Percentiles rank a stretch among this genome's conserved stretches.
Evolutionary conservation across 495 filamentous ascomycete species (phyloP).

Genomic region (Annulohypoxylon maeteangense): DNA sequence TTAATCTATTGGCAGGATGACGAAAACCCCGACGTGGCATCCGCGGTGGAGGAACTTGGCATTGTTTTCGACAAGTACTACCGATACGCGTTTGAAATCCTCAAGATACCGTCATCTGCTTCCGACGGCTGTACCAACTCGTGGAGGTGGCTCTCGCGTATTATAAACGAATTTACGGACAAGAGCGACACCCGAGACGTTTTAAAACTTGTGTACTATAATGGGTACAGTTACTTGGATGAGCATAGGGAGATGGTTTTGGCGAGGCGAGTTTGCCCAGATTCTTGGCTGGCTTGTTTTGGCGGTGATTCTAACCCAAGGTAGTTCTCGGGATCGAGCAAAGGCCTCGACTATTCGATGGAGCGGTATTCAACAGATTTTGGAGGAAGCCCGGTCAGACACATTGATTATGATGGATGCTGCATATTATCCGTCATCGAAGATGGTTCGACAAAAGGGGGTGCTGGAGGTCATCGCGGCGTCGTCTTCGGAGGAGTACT

Average conservation of each 20-base stretch:
- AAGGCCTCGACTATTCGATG: slow-evolving; percentile 56
- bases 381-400: slow-evolving; percentile 58
- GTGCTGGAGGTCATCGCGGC: slow-evolving; percentile 62
- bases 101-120: slow-evolving; percentile 53
- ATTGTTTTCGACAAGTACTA: slow-evolving; percentile 56
- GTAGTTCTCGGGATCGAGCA: slow-evolving; percentile 55
- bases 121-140: slow-evolving; percentile 54
- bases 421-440: slow-evolving; percentile 58
- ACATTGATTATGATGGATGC: slow-evolving; percentile 63
- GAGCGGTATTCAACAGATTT: slow-evolving; percentile 58
- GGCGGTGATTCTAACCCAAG: slow-evolving; percentile 22
- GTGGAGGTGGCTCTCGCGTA: slow-evolving; percentile 55
- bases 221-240: slow-evolving; percentile 58
- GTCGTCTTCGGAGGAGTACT: slow-evolving; percentile 58
- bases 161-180: slow-evolving; percentile 57
- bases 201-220: slow-evolving; percentile 61
- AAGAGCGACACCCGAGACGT: slow-evolving; percentile 57
- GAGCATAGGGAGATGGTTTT: slow-evolving; percentile 59
- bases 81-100: slow-evolving; percentile 53
- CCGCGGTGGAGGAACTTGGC: slow-evolving; percentile 53
- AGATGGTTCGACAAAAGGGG: slow-evolving; percentile 53
- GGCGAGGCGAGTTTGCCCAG: slow-evolving; percentile 52
- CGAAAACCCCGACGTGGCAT: slow-evolving; percentile 47
- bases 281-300: slow-evolving; percentile 1
- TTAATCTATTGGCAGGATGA: slow-evolving; percentile 61